Evolutionary conservation across 208 protist species (phyloP).

Genomic region (Porcisia deanei): DNA sequence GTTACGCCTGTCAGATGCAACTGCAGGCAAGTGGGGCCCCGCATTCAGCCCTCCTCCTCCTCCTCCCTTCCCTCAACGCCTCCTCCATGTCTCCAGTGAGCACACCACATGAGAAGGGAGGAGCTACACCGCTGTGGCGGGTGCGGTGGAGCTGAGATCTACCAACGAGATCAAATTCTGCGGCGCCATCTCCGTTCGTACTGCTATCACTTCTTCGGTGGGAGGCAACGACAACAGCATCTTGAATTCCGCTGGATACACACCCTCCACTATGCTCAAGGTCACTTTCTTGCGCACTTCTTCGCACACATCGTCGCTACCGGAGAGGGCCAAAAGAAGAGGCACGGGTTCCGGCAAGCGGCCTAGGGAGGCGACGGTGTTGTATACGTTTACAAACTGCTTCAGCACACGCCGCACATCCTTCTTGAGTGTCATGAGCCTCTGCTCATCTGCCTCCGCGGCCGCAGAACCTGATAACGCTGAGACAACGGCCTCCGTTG

Average conservation of each 20-base stretch:
- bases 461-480: constrained; percentile 1
- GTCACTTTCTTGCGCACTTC: constrained; percentile 33
- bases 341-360: constrained; percentile 48
- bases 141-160: constrained; percentile 15
- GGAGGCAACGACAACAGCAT: constrained; percentile 26
- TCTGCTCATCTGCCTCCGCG: constrained; percentile 12
- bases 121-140: neutral
- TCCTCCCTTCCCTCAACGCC: neutral
- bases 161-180: constrained; percentile 51
- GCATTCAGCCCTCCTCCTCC: neutral
- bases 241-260: constrained; percentile 37
- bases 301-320: constrained; percentile 23
- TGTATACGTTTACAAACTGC: constrained; percentile 56
- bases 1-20: no score
- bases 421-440: constrained; percentile 9
- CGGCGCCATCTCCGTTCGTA: constrained; percentile 48
- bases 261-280: constrained; percentile 34
- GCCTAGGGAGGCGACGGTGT: constrained; percentile 49
- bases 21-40: neutral
- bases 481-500: constrained; percentile 6
- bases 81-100: neutral
- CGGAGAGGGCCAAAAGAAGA: constrained; percentile 43
- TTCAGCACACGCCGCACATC: constrained; percentile 33
- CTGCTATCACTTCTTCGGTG: constrained; percentile 13
- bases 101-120: neutral